Conservation (phyloP, 1,284 basidiomycete species). For the Ustilago shanxiensis region DNA sequence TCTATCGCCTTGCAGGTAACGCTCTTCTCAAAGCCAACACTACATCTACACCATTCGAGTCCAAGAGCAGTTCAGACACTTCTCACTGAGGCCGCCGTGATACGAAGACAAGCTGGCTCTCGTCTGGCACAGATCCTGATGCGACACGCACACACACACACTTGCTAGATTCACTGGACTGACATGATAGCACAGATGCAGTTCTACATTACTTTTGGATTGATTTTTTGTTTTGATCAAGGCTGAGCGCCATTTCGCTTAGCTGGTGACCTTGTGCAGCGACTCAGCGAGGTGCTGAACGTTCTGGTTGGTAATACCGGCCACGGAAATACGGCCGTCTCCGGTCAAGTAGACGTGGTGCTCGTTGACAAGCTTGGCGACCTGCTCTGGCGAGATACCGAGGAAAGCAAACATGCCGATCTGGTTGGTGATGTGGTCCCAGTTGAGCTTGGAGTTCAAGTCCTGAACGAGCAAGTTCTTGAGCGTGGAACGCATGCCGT, state of each 20-base stretch:
- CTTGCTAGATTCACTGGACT: neutral
- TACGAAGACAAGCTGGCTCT: too few species aligned
- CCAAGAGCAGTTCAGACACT: too few species aligned
- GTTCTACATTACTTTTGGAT: conserved; percentile 10
- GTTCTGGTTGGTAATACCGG: conserved; percentile 69
- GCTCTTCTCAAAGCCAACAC: too few species aligned
- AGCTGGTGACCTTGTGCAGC: conserved; percentile 65
- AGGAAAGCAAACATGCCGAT: conserved; percentile 70
- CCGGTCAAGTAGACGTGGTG: conserved; percentile 71
- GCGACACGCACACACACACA: neutral
- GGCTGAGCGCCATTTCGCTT: neutral
- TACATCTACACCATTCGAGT: too few species aligned
- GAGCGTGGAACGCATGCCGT: conserved; percentile 69
- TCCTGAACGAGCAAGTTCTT: conserved; percentile 68
- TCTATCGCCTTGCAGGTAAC: too few species aligned
- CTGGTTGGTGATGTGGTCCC: conserved; percentile 71
- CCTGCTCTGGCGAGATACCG: conserved; percentile 69
- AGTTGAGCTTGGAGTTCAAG: conserved; percentile 69
- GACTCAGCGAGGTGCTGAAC: conserved; percentile 67
- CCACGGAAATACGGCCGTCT: conserved; percentile 70
- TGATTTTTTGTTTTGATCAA: neutral
- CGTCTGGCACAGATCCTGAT: neutral
- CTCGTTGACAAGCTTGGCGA: conserved; percentile 67
- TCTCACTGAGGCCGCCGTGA: too few species aligned
- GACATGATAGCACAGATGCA: conserved; percentile 11